Conservation (phyloP, 306 rosid genomes). For the Quercus gilva region DNA sequence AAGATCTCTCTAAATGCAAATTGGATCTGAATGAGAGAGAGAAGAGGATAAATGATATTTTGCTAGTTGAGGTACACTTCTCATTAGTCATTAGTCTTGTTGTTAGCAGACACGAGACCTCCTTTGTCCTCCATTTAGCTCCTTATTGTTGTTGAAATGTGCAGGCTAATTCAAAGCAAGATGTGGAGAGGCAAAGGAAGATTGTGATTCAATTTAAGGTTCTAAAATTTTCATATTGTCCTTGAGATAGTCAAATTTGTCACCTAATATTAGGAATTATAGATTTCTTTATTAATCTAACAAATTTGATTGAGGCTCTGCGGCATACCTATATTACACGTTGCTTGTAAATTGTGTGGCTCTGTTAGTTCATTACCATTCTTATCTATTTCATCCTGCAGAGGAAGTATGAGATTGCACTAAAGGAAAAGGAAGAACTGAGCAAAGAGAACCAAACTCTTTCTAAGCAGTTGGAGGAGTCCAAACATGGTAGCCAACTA, state of each 20-base stretch:
- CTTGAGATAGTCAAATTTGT: not conserved
- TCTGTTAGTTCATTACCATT: not conserved
- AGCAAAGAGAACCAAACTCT: conserved; percentile 70
- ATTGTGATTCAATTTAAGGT: conserved; percentile 56
- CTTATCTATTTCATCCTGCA: conserved; percentile 27
- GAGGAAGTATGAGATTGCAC: conserved; percentile 48
- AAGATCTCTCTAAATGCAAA: conserved; percentile 62
- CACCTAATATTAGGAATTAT: not conserved
- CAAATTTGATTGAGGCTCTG: not conserved
- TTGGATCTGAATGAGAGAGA: conserved; percentile 62
- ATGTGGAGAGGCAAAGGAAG: conserved; percentile 65
- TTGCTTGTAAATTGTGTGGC: not conserved
- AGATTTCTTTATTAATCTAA: not conserved
- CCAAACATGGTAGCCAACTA: conserved; percentile 61
- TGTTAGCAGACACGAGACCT: not conserved
- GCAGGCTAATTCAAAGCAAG: conserved; percentile 69
- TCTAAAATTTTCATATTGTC: not conserved
- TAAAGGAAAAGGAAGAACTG: conserved; percentile 75
- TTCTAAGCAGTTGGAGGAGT: conserved; percentile 74
- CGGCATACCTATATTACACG: not conserved
- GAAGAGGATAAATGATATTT: conserved; percentile 55
- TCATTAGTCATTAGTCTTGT: conserved; percentile 6
- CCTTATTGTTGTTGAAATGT: conserved; percentile 13
- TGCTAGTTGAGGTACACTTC: conserved; percentile 57
- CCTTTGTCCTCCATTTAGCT: not conserved